Conservation (phyloP, 2,329 filamentous ascomycete species). For the Penicillium sp. region DNA sequence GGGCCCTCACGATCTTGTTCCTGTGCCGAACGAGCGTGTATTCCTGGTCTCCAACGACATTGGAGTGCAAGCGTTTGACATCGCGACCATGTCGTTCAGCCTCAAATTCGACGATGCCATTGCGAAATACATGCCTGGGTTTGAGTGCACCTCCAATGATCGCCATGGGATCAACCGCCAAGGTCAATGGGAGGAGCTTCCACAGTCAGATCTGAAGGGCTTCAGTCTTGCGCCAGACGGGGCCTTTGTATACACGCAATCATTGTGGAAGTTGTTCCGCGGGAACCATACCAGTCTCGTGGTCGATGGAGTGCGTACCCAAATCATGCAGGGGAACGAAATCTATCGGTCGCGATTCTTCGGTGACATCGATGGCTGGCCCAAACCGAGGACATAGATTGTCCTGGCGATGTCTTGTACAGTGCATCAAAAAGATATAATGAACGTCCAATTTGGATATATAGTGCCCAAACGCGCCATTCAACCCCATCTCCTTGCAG, state of each 20-base stretch:
- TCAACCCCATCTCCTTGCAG: background rate
- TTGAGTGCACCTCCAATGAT: slow-evolving; percentile 24
- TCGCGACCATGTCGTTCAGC: slow-evolving; percentile 17
- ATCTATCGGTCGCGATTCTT: slow-evolving; percentile 30
- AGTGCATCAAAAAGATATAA: background rate
- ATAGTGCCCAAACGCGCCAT: background rate
- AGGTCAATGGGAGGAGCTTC: slow-evolving; percentile 21
- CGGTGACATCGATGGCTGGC: slow-evolving; percentile 27
- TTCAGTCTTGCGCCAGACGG: slow-evolving; percentile 28
- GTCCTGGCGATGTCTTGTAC: background rate
- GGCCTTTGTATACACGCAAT: slow-evolving; percentile 25
- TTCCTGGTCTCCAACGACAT: slow-evolving; percentile 26
- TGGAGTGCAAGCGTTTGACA: slow-evolving; percentile 23
- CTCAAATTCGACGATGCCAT: slow-evolving; percentile 15
- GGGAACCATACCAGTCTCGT: slow-evolving; percentile 26
- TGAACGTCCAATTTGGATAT: background rate
- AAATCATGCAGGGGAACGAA: slow-evolving; percentile 25
- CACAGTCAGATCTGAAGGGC: slow-evolving; percentile 25
- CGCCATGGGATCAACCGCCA: slow-evolving; percentile 20
- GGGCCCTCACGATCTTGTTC: slow-evolving; percentile 27
- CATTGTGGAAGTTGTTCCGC: slow-evolving; percentile 21
- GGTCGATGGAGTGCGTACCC: slow-evolving; percentile 13
- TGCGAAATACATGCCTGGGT: slow-evolving; percentile 24
- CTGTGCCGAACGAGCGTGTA: slow-evolving; percentile 25
- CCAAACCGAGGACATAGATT: slow-evolving; percentile 18